Conservation (phyloP, 805 yeast species). For the Ogataea corticis region DNA sequence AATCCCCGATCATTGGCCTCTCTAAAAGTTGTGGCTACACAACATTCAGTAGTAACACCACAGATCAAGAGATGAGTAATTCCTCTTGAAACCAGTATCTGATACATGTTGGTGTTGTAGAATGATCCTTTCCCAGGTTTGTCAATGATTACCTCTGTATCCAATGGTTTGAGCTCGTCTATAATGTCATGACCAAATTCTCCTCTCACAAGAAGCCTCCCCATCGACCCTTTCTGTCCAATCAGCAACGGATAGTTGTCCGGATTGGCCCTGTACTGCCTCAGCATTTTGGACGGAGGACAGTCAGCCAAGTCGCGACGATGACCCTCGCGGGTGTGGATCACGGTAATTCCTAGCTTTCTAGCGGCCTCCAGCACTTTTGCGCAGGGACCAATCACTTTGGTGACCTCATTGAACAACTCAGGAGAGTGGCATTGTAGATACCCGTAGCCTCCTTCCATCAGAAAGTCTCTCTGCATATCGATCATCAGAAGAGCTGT, state of each 20-base stretch:
- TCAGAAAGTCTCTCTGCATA: conserved; percentile 36
- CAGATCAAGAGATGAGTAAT: conserved; percentile 30
- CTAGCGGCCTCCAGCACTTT: conserved; percentile 28
- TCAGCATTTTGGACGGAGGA: conserved; percentile 28
- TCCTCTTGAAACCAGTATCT: conserved; percentile 29
- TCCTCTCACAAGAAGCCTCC: conserved; percentile 31
- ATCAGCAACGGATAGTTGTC: conserved; percentile 20
- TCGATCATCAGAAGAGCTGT: conserved; percentile 34
- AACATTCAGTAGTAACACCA: conserved; percentile 38
- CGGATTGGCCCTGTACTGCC: conserved; percentile 27
- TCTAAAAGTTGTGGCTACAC: conserved; percentile 35
- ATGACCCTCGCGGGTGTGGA: conserved; percentile 37
- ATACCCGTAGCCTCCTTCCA: conserved; percentile 32
- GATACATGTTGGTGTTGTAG: conserved; percentile 33
- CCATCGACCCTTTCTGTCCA: conserved; percentile 36
- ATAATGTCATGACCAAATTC: conserved; percentile 36
- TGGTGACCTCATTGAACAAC: conserved; percentile 15
- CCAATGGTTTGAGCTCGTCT: conserved; percentile 31
- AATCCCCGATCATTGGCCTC: conserved; percentile 37
- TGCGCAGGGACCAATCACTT: conserved; percentile 27
- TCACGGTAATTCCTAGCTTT: conserved; percentile 28
- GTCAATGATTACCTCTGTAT: conserved; percentile 31
- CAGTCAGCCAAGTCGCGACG: conserved; percentile 31
- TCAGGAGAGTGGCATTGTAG: conserved; percentile 17
- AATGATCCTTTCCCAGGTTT: conserved; percentile 37